Percentiles rank a stretch among this genome's conserved stretches.
Evolutionary conservation across 257 asterid genomes (phyloP).

Genomic region (Gardenia jasminoides): DNA sequence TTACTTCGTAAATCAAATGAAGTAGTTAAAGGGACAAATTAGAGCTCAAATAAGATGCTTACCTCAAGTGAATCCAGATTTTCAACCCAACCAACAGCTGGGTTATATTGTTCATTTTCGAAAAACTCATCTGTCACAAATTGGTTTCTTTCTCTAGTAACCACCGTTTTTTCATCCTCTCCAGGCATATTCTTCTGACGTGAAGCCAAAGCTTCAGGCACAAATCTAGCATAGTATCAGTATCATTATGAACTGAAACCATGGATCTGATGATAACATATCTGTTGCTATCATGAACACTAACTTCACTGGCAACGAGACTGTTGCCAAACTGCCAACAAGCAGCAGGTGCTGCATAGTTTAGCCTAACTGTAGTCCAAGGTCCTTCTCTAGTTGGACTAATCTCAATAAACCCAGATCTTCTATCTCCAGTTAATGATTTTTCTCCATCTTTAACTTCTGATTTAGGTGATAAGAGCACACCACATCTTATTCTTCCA

Average conservation of each 20-base stretch:
- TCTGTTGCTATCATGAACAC: conserved; percentile 66
- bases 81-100: conserved; percentile 63
- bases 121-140: conserved; percentile 59
- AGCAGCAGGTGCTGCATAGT: conserved; percentile 94
- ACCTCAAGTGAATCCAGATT: conserved; percentile 53
- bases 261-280: conserved; percentile 74
- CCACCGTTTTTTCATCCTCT: conserved; percentile 30
- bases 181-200: conserved; percentile 28
- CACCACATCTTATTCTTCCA: conserved; percentile 74
- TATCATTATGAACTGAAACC: conserved; percentile 81
- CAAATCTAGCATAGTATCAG: conserved; percentile 64
- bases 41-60: conserved; percentile 13
- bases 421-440: conserved; percentile 34
- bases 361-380: conserved; percentile 82
- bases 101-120: conserved; percentile 64
- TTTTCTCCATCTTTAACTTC: conserved; percentile 40
- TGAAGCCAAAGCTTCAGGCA: conserved; percentile 55
- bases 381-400: conserved; percentile 88
- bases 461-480: conserved; percentile 47
- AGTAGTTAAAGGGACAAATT: neutral
- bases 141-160: conserved; percentile 36
- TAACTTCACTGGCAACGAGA: conserved; percentile 94
- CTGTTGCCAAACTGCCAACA: conserved; percentile 78
- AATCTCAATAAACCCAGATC: conserved; percentile 71
- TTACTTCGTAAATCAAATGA: neutral